A percentile compares a stretch with the other conserved stretches of the same genome.
Evolutionary conservation across 345 rosid species (phyloP).

Genomic region (Eucalyptus pumila): DNA sequence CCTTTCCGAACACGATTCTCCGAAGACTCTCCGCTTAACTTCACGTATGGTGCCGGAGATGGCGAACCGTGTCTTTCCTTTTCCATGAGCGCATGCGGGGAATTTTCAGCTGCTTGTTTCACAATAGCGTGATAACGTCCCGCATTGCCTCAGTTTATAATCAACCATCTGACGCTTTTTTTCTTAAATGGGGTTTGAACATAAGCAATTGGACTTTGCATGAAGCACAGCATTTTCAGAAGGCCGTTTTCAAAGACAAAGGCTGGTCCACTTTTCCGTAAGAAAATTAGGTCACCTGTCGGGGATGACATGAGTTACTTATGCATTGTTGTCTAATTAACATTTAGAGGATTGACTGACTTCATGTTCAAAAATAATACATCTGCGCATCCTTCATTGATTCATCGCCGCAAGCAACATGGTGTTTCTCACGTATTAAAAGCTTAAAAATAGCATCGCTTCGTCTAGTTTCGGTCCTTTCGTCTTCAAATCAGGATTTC

Average conservation of each 20-base stretch:
- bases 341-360: neutral
- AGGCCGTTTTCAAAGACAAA: neutral
- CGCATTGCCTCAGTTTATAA: neutral
- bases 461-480: neutral
- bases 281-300: neutral
- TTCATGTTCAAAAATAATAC: neutral
- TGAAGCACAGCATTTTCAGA: neutral
- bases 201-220: neutral
- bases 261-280: neutral
- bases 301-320: neutral
- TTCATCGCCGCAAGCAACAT: neutral
- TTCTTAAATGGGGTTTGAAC: neutral
- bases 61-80: neutral
- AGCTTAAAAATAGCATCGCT: neutral
- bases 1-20: slow-evolving; percentile 4
- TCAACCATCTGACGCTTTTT: neutral
- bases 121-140: neutral
- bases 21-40: neutral
- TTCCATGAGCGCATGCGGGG: neutral
- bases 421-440: neutral
- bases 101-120: neutral
- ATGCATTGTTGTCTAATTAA: neutral
- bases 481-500: neutral
- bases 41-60: neutral
- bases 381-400: neutral